phyloP scores from a whole-genome alignment of 257 asterid genomes.

The Anisodus acutangulus region DNA sequence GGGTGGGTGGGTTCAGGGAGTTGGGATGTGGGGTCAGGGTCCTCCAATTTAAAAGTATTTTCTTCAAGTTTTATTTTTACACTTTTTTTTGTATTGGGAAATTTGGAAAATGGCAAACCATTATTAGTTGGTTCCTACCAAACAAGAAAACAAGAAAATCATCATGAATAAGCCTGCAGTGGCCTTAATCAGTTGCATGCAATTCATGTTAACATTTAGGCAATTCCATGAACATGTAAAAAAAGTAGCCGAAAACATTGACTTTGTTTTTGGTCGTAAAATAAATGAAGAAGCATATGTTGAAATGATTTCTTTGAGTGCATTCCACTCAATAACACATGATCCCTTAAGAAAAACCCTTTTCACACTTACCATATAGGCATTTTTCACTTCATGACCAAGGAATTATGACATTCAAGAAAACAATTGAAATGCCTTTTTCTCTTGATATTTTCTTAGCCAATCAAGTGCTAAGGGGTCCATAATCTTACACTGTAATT shows the following conservation, averaged over 20 bases:
- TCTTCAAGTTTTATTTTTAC: constrained; percentile 13
- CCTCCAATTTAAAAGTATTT: not conserved
- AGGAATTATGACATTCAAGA: constrained; percentile 23
- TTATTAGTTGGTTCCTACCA: constrained; percentile 32
- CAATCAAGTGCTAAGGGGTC: constrained; percentile 3
- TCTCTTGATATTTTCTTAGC: not conserved
- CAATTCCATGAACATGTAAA: constrained; percentile 32
- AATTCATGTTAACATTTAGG: constrained; percentile 23
- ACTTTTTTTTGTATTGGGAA: constrained; percentile 14
- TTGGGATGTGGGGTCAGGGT: not conserved
- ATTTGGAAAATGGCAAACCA: constrained; percentile 43
- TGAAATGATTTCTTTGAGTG: constrained; percentile 75
- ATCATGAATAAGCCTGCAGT: constrained; percentile 33
- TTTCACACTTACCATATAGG: constrained; percentile 39
- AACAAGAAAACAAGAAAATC: constrained; percentile 2
- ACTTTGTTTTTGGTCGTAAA: constrained; percentile 40
- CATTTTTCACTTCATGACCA: constrained; percentile 37
- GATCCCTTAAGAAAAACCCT: constrained; percentile 45
- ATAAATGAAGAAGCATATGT: constrained; percentile 42
- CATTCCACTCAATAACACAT: constrained; percentile 75
- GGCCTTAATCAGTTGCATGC: constrained; percentile 50
- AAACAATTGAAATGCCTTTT: not conserved
- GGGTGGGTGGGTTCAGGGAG: not conserved
- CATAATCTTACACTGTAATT: not conserved
- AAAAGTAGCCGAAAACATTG: constrained; percentile 68